Evolutionary conservation across 1,284 basidiomycete species (phyloP), one percentile per base, ranked within the genome.

Genomic region (Ganoderma meredithae): DNA sequence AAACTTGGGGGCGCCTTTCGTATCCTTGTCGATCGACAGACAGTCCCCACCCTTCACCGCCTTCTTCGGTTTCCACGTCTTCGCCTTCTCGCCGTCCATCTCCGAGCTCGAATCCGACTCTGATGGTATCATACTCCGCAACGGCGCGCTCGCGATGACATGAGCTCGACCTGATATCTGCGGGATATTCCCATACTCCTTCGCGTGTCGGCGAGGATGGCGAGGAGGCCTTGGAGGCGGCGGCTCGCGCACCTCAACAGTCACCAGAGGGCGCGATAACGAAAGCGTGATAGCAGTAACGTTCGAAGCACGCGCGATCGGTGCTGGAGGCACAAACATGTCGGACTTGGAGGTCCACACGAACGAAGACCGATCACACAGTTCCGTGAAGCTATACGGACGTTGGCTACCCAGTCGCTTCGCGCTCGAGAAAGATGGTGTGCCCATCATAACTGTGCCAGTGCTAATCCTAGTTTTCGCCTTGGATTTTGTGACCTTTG

Each of bases 311-410:
- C 64, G 71, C 22, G 60, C 22, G 15, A 70, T 69, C 61, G 69
- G 69, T 22, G 68, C 67, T 19, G 70, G 66, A 1, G 66, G 71
- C 7, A 53, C 66, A 66, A 74, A 73, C 41, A 68, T 53, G 15
- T 74, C 72, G 36, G 70, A 60, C 33, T 71, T 66, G 1, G 74
- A 55, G 22, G 70, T 55, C 77, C 77, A 79, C 13, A 71, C 71
- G 44, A 67, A 67, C 17, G 75, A 71, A 9, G 75, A 75, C 9
- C 53, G 49, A n/a, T 70, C 72, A 60, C 72, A 77, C 12, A 79
- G 69, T 68, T 79, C 75, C 6, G 77, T 76, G 44, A 79, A 53
- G 65, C 76, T 78, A 56, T 75, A 73, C 39, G 66, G 63, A 40
- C 68, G 71, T 4, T 47, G 56, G 58, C 63, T 17, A 7, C 52